Evolutionary conservation across 306 rosid genomes (phyloP).

Genomic region (Cicer arietinum): DNA sequence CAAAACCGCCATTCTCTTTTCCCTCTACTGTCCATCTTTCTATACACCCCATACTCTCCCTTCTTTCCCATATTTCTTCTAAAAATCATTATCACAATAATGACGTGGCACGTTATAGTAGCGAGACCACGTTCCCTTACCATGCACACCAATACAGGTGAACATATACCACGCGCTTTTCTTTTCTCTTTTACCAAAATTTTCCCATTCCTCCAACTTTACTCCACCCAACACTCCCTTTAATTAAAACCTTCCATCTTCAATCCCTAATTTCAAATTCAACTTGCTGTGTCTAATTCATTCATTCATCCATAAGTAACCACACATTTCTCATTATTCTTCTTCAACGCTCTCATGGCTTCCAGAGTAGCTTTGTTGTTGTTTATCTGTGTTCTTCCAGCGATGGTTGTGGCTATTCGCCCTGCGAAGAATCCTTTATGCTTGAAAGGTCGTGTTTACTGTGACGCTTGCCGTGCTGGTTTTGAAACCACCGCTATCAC

Average conservation of each 20-base stretch:
- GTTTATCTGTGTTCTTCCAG: conserved; percentile 65
- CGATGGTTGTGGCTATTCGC: conserved; percentile 71
- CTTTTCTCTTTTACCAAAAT: neutral
- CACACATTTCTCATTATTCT: neutral
- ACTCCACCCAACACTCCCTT: neutral
- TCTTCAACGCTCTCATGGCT: conserved; percentile 43
- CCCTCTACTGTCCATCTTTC: conserved; percentile 8
- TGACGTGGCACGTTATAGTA: conserved; percentile 23
- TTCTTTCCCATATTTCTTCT: too few species aligned
- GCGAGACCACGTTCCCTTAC: neutral
- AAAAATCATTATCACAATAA: too few species aligned
- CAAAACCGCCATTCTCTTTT: conserved; percentile 35
- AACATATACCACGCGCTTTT: conserved; percentile 43
- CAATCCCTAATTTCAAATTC: neutral
- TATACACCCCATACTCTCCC: neutral
- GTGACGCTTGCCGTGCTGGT: conserved; percentile 86
- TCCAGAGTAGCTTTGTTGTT: conserved; percentile 54
- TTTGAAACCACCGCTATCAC: conserved; percentile 81
- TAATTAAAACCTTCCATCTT: conserved; percentile 36
- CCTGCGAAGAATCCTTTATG: conserved; percentile 57
- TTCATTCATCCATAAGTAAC: neutral
- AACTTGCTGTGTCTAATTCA: neutral
- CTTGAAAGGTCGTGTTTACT: conserved; percentile 72
- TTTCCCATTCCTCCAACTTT: neutral
- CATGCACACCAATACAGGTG: neutral